Conservation (phyloP, 202 grass and related monocot species). For the Eragrostis tef region DNA sequence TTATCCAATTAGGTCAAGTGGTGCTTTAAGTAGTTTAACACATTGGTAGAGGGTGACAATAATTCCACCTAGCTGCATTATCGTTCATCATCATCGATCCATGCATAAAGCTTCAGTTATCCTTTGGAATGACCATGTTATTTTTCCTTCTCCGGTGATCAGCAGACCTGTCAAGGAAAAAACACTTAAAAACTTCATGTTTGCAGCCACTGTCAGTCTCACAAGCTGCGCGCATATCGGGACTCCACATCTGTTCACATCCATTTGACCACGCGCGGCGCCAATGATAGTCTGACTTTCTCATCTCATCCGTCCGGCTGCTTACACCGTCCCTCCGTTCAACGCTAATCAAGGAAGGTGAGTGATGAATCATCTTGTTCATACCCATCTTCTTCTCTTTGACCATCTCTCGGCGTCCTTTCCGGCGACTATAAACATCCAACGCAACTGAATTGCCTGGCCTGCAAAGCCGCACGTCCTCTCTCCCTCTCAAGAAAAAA, state of each 20-base stretch:
- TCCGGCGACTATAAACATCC: slow-evolving; percentile 38
- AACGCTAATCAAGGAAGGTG: slow-evolving; percentile 25
- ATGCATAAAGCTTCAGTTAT: not conserved
- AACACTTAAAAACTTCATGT: not conserved
- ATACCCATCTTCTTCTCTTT: slow-evolving; percentile 30
- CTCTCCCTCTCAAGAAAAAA: not conserved
- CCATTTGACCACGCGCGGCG: slow-evolving; percentile 34
- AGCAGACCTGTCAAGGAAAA: not conserved
- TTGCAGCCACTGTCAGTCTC: not conserved
- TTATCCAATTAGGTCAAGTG: slow-evolving; percentile 42
- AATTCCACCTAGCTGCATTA: not conserved
- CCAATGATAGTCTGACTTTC: slow-evolving; percentile 27
- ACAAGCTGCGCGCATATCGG: slow-evolving; percentile 17
- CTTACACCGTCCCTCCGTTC: slow-evolving; percentile 5
- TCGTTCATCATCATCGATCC: not conserved
- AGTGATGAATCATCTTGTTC: not conserved
- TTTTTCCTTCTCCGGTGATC: not conserved
- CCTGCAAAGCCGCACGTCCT: slow-evolving; percentile 18
- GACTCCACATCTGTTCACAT: slow-evolving; percentile 42
- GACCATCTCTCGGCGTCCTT: slow-evolving; percentile 20
- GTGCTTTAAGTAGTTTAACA: slow-evolving; percentile 27
- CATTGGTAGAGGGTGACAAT: slow-evolving; percentile 35
- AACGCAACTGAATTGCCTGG: not conserved
- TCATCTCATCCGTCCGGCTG: not conserved
- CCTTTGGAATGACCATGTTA: not conserved